phyloP scores from a whole-genome alignment of 2,329 filamentous ascomycete species.

The Colletotrichum nymphaeae region DNA sequence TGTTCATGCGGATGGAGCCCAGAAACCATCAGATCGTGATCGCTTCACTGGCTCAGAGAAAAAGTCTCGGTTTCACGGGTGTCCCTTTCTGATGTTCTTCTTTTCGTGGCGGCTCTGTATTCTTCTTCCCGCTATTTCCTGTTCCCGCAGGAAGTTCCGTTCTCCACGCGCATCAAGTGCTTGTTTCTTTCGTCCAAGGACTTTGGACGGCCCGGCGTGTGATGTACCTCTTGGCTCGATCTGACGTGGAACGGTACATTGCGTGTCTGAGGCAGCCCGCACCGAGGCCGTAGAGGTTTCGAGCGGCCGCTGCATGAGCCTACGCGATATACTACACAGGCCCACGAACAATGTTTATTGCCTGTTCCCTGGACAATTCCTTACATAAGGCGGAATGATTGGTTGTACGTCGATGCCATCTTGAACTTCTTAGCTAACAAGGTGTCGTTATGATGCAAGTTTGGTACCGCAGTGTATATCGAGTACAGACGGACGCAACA shows the following conservation, averaged over 20 bases:
- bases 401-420: not conserved
- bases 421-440: constrained; percentile 27
- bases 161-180: constrained; percentile 21
- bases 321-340: too few relatives aligned
- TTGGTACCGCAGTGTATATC: not conserved
- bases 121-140: not conserved
- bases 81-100: not conserved
- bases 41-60: not conserved
- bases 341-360: not conserved
- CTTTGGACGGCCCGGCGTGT: constrained; percentile 25
- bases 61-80: not conserved
- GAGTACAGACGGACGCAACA: not conserved
- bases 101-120: not conserved
- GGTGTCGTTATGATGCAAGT: constrained; percentile 11
- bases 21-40: constrained; percentile 11
- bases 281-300: constrained; percentile 30
- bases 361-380: not conserved
- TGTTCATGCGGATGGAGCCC: constrained; percentile 32
- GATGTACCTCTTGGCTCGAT: constrained; percentile 28
- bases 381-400: constrained; percentile 12
- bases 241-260: not conserved
- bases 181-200: constrained; percentile 29
- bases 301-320: constrained; percentile 6
- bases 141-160: not conserved
- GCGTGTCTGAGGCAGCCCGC: constrained; percentile 24